Conservation (phyloP, 2,329 filamentous ascomycete genomes). For the Mycosphaerella sp. region DNA sequence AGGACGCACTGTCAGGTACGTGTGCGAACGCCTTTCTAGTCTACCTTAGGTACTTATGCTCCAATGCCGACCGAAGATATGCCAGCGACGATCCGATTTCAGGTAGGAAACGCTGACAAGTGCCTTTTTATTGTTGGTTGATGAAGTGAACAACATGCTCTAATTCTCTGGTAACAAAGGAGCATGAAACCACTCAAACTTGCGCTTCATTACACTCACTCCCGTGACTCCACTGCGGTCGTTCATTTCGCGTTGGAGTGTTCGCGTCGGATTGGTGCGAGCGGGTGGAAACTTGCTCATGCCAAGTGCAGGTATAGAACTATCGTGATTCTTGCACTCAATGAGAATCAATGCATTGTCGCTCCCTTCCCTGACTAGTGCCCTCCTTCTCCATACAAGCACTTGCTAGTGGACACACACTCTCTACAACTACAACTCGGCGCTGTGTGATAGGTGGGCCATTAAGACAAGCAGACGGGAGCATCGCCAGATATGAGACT, state of each 20-base stretch:
- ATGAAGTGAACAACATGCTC: slow-evolving; percentile 6
- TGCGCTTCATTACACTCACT: slow-evolving; percentile 10
- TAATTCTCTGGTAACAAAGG: background rate
- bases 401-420: slow-evolving; percentile 1
- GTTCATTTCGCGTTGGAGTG: background rate
- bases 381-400: background rate
- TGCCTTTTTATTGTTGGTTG: background rate
- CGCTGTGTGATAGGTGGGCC: background rate
- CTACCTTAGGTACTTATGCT: no score
- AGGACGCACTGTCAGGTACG: no score
- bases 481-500: no score
- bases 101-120: background rate
- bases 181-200: slow-evolving; percentile 8
- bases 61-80: no score
- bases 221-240: no score
- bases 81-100: no score
- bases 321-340: background rate
- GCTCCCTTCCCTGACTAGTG: background rate
- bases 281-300: slow-evolving; percentile 7
- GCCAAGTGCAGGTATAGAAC: no score
- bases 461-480: no score
- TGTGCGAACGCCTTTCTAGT: no score
- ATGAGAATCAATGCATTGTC: no score
- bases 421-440: slow-evolving; percentile 1
- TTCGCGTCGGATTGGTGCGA: background rate